A percentile compares a stretch with the other conserved stretches of the same genome.
Conservation (phyloP, 108 stramenopile genomes). For the Stephanodiscus triporus region DNA sequence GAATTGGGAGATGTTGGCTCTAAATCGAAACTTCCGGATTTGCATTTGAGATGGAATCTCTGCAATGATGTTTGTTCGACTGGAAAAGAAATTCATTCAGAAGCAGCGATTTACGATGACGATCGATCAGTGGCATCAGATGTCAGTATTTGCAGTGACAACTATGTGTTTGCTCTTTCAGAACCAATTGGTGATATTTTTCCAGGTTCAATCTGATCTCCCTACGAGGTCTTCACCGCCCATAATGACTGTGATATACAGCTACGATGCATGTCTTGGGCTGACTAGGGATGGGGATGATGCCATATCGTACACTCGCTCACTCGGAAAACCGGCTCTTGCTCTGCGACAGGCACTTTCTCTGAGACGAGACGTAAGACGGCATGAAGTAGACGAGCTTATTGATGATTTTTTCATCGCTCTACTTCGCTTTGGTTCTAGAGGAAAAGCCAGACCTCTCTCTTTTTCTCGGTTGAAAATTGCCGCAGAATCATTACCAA, state of each 20-base stretch:
- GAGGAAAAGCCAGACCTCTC: constrained; percentile 28
- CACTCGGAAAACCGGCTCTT: constrained; percentile 53
- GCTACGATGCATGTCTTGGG: constrained; percentile 54
- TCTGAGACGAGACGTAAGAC: constrained; percentile 60
- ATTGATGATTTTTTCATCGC: constrained; percentile 65
- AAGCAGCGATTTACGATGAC: constrained; percentile 29
- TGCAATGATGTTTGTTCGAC: constrained; percentile 35
- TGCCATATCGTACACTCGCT: constrained; percentile 65
- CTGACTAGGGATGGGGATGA: constrained; percentile 76
- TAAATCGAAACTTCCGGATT: constrained; percentile 55
- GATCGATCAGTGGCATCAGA: constrained; percentile 37
- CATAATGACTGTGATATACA: constrained; percentile 55
- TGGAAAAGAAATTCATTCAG: constrained; percentile 40
- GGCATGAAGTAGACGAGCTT: constrained; percentile 57
- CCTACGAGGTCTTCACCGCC: constrained; percentile 53
- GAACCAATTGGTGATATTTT: constrained; percentile 34
- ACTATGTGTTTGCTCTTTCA: constrained; percentile 65
- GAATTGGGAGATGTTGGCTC: constrained; percentile 23
- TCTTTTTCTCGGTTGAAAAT: constrained; percentile 73
- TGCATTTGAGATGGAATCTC: constrained; percentile 74
- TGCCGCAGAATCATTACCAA: constrained; percentile 70
- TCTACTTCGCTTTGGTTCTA: constrained; percentile 47
- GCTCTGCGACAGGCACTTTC: constrained; percentile 65
- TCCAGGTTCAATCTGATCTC: background rate
- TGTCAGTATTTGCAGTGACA: constrained; percentile 71